Conservation (phyloP, 1,284 basidiomycete genomes). For the Sanghuangporus baumii region DNA sequence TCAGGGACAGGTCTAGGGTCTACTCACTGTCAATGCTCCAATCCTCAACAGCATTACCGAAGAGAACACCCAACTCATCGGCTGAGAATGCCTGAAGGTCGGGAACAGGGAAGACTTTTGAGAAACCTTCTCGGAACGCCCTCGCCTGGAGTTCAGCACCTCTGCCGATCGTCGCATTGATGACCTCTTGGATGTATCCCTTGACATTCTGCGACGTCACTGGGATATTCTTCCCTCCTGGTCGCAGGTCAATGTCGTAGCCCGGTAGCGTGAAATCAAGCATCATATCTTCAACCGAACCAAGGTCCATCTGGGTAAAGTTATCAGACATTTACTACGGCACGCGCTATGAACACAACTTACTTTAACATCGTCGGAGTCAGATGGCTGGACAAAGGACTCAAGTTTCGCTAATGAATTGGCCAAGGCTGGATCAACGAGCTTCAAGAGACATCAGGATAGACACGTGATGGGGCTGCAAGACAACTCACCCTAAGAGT, state of each 20-base stretch:
- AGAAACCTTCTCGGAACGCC: conserved; percentile 88
- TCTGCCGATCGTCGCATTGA: conserved; percentile 77
- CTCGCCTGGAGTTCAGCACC: conserved; percentile 73
- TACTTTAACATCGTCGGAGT: conserved; percentile 49
- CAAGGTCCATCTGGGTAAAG: not conserved
- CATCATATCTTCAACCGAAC: conserved; percentile 76
- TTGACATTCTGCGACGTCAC: conserved; percentile 86
- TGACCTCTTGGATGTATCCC: conserved; percentile 79
- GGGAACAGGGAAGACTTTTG: conserved; percentile 87
- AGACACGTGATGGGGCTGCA: not conserved
- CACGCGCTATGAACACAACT: not conserved
- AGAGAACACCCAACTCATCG: conserved; percentile 90
- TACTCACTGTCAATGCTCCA: conserved; percentile 85
- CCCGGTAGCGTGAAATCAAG: conserved; percentile 97
- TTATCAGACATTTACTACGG: not conserved
- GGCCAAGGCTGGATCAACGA: conserved; percentile 81
- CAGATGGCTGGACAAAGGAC: conserved; percentile 40
- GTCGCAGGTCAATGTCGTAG: conserved; percentile 56
- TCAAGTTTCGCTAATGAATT: conserved; percentile 82
- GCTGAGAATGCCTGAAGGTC: conserved; percentile 91
- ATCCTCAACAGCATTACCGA: conserved; percentile 93
- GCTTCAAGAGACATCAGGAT: conserved; percentile 32
- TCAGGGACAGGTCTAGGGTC: not conserved
- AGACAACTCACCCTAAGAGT: conserved; percentile 61
- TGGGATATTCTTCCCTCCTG: conserved; percentile 70